Evolutionary conservation across 2,329 filamentous ascomycete species (phyloP).

Genomic region (Xylaria digitata): DNA sequence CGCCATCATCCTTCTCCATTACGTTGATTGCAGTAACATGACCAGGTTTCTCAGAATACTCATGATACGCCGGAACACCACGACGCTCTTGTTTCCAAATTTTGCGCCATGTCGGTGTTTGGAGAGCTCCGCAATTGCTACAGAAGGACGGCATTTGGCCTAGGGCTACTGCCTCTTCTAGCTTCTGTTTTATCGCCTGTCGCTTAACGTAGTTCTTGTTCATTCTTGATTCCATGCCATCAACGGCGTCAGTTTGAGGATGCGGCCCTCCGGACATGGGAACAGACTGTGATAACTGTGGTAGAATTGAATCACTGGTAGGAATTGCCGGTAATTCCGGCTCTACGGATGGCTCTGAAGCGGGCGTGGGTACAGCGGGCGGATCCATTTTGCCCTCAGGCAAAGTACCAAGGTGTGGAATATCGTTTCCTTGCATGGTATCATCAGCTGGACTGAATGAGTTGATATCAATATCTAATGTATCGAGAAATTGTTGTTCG

Average conservation of each 20-base stretch:
- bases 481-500: conserved; percentile 40
- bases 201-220: conserved; percentile 75
- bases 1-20: conserved; percentile 70
- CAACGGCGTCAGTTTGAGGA: conserved; percentile 57
- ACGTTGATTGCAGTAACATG: conserved; percentile 79
- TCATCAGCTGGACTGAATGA: conserved; percentile 39
- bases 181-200: conserved; percentile 66
- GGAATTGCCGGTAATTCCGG: conserved; percentile 53
- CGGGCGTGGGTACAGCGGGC: conserved; percentile 39
- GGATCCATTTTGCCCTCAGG: conserved; percentile 39
- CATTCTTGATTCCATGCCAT: conserved; percentile 55
- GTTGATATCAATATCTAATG: conserved; percentile 33
- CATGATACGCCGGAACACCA: conserved; percentile 75
- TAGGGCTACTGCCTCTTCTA: conserved; percentile 74
- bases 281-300: conserved; percentile 48
- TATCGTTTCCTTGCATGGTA: conserved; percentile 30
- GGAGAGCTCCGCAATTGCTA: conserved; percentile 91
- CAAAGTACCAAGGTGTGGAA: neutral
- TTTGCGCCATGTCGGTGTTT: conserved; percentile 96
- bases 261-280: conserved; percentile 55
- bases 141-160: conserved; percentile 91
- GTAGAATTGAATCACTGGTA: conserved; percentile 60
- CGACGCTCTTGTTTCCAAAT: conserved; percentile 83
- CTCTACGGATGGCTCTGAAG: conserved; percentile 43
- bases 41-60: conserved; percentile 78